A percentile compares a stretch with the other conserved stretches of the same genome.
These are phyloP conservation scores for Wickerhamiella qilinensis DNA, from an alignment of 805 yeast species.

Conservation along the genomic window DNA sequence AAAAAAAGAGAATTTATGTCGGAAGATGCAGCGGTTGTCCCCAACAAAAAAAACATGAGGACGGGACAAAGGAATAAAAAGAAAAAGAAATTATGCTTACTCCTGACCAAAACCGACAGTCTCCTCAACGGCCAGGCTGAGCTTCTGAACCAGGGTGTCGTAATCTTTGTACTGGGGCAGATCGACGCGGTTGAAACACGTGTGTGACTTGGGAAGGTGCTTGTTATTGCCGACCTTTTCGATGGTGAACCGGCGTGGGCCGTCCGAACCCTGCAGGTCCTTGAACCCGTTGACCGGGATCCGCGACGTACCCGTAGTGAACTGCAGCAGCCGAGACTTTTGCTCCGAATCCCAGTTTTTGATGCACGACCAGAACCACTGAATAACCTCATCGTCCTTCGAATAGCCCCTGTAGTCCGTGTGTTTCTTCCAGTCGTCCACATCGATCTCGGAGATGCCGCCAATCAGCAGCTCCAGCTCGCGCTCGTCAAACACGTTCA, in stretches of 20 bases:
- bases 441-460: conserved; percentile 94
- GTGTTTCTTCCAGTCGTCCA: conserved; percentile 98
- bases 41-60: too few relatives aligned
- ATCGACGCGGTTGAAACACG: conserved; percentile 98
- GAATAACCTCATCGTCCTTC: conserved; percentile 88
- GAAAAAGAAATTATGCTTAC: conserved; percentile 22
- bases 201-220: conserved; percentile 91
- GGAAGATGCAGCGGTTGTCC: too few relatives aligned
- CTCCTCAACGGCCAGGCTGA: conserved; percentile 94
- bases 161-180: conserved; percentile 83
- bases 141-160: conserved; percentile 72
- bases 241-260: conserved; percentile 96
- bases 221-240: conserved; percentile 93
- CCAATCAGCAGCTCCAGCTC: conserved; percentile 93
- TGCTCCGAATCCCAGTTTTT: conserved; percentile 93
- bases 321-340: conserved; percentile 85
- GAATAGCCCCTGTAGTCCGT: conserved; percentile 97
- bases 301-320: conserved; percentile 97
- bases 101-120: conserved; percentile 99
- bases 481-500: conserved; percentile 93
- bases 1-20: too few relatives aligned
- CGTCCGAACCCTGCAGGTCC: conserved; percentile 97
- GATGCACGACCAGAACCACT: conserved; percentile 97
- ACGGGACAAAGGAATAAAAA: neutral
- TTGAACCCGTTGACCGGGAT: conserved; percentile 98